These are phyloP conservation scores for Fusarium torulosum DNA, from an alignment of 2,329 filamentous ascomycete genomes.

Conservation along the genomic window DNA sequence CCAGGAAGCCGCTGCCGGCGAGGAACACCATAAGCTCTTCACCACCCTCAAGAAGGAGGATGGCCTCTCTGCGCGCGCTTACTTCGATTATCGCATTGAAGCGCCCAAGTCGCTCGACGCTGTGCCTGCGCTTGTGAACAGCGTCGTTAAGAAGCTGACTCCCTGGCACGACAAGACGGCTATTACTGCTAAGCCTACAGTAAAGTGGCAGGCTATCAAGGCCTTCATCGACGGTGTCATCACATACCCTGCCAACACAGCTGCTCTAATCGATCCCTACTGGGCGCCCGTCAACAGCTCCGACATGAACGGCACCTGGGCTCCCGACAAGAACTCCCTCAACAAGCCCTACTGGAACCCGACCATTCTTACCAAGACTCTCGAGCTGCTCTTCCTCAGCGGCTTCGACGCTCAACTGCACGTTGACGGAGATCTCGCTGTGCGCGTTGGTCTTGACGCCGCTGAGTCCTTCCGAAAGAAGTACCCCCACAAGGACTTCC, in stretches of 20 bases:
- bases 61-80: slow-evolving; percentile 41
- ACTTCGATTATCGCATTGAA: slow-evolving; percentile 47
- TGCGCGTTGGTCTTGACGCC: slow-evolving; percentile 43
- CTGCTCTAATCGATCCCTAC: slow-evolving; percentile 47
- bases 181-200: slow-evolving; percentile 34
- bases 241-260: slow-evolving; percentile 47
- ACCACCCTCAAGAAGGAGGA: slow-evolving; percentile 40
- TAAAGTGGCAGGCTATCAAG: slow-evolving; percentile 50
- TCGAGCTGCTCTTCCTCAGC: slow-evolving; percentile 40
- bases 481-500: slow-evolving; percentile 35
- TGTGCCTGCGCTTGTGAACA: slow-evolving; percentile 29
- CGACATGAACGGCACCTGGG: slow-evolving; percentile 31
- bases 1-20: slow-evolving; percentile 43
- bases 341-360: slow-evolving; percentile 44
- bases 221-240: slow-evolving; percentile 48
- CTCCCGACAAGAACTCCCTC: slow-evolving; percentile 44
- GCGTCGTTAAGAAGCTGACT: slow-evolving; percentile 19
- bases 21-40: slow-evolving; percentile 32
- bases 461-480: slow-evolving; percentile 43
- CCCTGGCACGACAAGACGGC: slow-evolving; percentile 27
- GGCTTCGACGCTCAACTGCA: slow-evolving; percentile 45
- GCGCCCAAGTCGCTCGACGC: slow-evolving; percentile 34
- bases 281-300: slow-evolving; percentile 40
- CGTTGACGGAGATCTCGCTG: slow-evolving; percentile 45
- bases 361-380: slow-evolving; percentile 41